Base-by-base conservation (phyloP, 306 rosid genomes). In the Dicorynia guianensis region DNA sequence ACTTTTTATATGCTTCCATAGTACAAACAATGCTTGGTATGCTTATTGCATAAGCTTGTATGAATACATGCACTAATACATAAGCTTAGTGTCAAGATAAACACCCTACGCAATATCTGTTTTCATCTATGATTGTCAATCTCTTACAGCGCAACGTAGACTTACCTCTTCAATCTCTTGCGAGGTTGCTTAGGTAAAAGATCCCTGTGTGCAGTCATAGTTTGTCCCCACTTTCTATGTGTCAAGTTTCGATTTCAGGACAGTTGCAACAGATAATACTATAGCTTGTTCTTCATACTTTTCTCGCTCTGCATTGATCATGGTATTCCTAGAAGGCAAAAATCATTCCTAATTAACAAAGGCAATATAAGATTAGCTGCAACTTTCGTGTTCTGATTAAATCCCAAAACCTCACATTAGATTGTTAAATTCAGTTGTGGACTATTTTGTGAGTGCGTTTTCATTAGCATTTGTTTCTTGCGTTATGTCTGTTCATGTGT, bases 1-100 rank as follows among this genome's bases (percentile, higher is more conserved):
- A 55, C 54, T 75, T 61, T 25, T 68, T 48, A 36, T 33, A 13
- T 66, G 69, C 36, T 56, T 30, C 61, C 44, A 42, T n/a, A 34
- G 12, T 57, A 11, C 56, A 46, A 36, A 10, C 20, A 35, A 12
- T 13, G 36, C 7, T 53, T 4, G 13, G 17, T 25, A 66, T n/a
- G 25, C 47, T 25, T 25, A 6, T 39, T 50, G 15, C 49, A 8
- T 35, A 39, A 43, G 8, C 72, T 55, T 50, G 73, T 15, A 7
- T 68, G 10, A 67, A 55, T 39, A 43, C 7, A 25, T 15, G 48
- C 36, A 33, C 35, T 17, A 35, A 54, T 11, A 33, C 43, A 42
- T 57, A 39, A 12, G 12, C 42, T 44, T 56, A 56, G 42, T 8
- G 7, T 50, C 54, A 18, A 61, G 20, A 54, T 38, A 49, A 39